Base-by-base conservation (phyloP, 139 green algal genomes). In the Parachlorella kessleri region DNA sequence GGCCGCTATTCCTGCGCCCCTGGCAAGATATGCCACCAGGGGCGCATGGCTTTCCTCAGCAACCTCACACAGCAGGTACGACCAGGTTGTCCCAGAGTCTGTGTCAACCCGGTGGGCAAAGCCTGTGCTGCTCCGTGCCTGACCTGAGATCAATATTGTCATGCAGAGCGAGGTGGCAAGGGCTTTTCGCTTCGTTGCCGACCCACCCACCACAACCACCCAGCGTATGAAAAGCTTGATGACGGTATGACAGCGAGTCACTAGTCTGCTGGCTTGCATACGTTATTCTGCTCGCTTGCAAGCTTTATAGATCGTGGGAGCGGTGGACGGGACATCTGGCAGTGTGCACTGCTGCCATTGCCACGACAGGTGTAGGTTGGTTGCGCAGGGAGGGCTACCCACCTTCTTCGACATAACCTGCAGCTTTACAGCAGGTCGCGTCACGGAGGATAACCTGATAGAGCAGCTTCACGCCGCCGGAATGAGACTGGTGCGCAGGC, bases 391-490 rank as follows among this genome's bases (percentile, higher is more conserved):
- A 18, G 87, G 92, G 18, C 81, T 99, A 48, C 96, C 96, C 6
- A 98, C 96, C 2, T 99, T 99, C 64, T 84, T 99, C 39, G 96
- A 99, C 80, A 81, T 99, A 24, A 90, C 91, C 23, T 87, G 81
- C 53, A 93, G 85, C 72, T 99, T 99, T 79, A 92, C 92, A 21
- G 94, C 91, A 0, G 73, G 83, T 6, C 67, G 68, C 21, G 70
- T 99, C 21, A 76, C 39, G 1, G 96, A 99, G 74, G 96, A 99
- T 88, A 99, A 97, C 82, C 76, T 99, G 33, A 70, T 99, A 35
- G 66, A 75, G 33, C 96, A 99, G 85, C 67, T 98, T 70, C 64
- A 66, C n/a, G 39, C 65, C 4, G 35, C 78, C 28, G 87, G 88
- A 4, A 88, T 80, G 70, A 73, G 80, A 1, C 66, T 96, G 83